Percentiles rank a stretch among this genome's conserved stretches.
These are phyloP conservation scores for Aureobasidium sp. DNA, from an alignment of 2,329 filamentous ascomycete genomes.

Conservation along the genomic window DNA sequence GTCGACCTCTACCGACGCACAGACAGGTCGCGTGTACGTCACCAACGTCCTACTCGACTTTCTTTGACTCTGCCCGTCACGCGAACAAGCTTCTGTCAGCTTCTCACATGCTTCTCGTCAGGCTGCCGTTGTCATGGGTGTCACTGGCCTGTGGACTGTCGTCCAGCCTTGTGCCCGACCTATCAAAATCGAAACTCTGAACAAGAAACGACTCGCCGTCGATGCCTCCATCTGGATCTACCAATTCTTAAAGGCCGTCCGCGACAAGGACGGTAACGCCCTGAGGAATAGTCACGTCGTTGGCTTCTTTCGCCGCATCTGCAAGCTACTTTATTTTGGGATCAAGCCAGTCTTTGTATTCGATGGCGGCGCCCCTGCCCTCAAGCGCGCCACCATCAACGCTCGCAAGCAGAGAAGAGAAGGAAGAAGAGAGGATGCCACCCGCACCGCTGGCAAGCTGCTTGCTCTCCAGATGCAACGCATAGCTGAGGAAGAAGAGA, in stretches of 20 bases:
- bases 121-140: conserved; percentile 62
- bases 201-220: conserved; percentile 90
- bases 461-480: conserved; percentile 92
- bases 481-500: conserved; percentile 75
- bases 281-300: conserved; percentile 93
- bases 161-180: conserved; percentile 91
- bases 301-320: conserved; percentile 96
- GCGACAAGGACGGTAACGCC: conserved; percentile 96
- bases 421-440: conserved; percentile 86
- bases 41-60: background rate
- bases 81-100: background rate
- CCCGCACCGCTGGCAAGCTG: conserved; percentile 81
- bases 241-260: conserved; percentile 97
- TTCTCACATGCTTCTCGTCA: conserved; percentile 5
- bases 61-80: background rate
- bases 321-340: conserved; percentile 93
- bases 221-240: conserved; percentile 99
- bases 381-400: conserved; percentile 88
- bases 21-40: background rate
- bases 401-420: conserved; percentile 73
- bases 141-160: conserved; percentile 95
- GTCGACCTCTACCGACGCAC: background rate
- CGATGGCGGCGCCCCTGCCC: conserved; percentile 82
- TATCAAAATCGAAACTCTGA: conserved; percentile 92
- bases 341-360: conserved; percentile 98